A percentile compares a stretch with the other conserved stretches of the same genome.
These are phyloP conservation scores for Paxillus ammoniavirescens DNA, from an alignment of 768 basidiomycete species.

Conservation along the genomic window DNA sequence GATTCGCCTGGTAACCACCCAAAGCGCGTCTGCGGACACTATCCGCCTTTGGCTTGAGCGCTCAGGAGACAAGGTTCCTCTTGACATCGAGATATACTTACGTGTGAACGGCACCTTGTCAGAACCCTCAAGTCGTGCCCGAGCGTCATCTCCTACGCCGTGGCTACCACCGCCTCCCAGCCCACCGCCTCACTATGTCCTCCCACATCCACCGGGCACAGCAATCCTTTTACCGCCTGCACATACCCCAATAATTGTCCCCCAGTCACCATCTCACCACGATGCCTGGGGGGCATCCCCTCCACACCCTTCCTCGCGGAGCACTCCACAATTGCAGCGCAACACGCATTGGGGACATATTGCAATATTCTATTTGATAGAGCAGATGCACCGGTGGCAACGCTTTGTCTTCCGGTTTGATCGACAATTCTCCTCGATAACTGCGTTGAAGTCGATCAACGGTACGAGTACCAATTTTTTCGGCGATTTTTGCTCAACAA, in stretches of 20 bases:
- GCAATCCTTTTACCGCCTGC: constrained; percentile 35
- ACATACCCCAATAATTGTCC: constrained; percentile 45
- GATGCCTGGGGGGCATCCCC: constrained; percentile 40
- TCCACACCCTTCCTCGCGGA: constrained; percentile 26
- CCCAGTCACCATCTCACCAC: constrained; percentile 40
- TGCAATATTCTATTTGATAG: constrained; percentile 72
- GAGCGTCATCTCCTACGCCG: constrained; percentile 30
- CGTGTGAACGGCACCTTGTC: constrained; percentile 42
- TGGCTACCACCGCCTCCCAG: constrained; percentile 30
- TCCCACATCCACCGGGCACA: constrained; percentile 26
- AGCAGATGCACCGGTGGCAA: constrained; percentile 82
- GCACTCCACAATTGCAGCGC: constrained; percentile 35
- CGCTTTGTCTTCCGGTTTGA: constrained; percentile 80
- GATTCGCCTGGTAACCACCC: constrained; percentile 75
- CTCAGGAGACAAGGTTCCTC: constrained; percentile 64
- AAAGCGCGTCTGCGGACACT: constrained; percentile 70
- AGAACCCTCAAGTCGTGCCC: constrained; percentile 18
- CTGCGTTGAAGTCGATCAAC: constrained; percentile 68
- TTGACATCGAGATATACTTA: constrained; percentile 80
- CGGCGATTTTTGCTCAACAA: constrained; percentile 2
- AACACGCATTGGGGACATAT: constrained; percentile 80
- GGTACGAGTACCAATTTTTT: constrained; percentile 41
- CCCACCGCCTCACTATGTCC: constrained; percentile 40
- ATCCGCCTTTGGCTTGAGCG: constrained; percentile 83
- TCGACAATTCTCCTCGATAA: constrained; percentile 70